Conservation (phyloP, 768 basidiomycete species). For the Boletus rubescentipes region DNA sequence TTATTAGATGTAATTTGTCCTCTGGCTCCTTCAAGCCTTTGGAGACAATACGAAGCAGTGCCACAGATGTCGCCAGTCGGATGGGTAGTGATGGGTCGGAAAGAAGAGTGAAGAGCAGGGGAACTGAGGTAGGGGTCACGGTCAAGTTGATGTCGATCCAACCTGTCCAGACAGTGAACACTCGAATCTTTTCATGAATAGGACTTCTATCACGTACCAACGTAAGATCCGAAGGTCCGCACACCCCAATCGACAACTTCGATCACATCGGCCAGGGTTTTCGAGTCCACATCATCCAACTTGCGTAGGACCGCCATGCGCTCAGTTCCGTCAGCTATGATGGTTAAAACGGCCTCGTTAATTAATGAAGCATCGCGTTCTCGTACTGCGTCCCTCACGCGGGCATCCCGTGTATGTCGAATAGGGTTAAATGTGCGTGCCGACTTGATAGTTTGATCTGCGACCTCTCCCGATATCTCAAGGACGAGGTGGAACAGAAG, state of each 20-base stretch:
- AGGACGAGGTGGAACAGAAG: constrained; percentile 90
- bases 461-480: constrained; percentile 97
- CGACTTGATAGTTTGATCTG: constrained; percentile 89
- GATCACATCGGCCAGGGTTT: constrained; percentile 54
- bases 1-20: constrained; percentile 87
- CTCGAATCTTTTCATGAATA: background rate
- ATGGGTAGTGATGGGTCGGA: constrained; percentile 76
- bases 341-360: constrained; percentile 83
- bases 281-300: constrained; percentile 39
- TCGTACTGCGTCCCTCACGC: constrained; percentile 86
- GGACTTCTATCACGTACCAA: constrained; percentile 59
- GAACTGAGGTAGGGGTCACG: constrained; percentile 85
- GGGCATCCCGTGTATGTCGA: constrained; percentile 78
- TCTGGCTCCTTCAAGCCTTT: constrained; percentile 92
- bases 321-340: constrained; percentile 70
- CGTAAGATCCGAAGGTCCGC: constrained; percentile 88
- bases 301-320: constrained; percentile 55
- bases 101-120: constrained; percentile 79
- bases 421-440: constrained; percentile 70
- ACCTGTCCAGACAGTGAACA: constrained; percentile 46
- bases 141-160: constrained; percentile 99
- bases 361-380: constrained; percentile 84
- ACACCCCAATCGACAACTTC: constrained; percentile 94
- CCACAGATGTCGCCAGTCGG: constrained; percentile 78
- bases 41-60: constrained; percentile 78